phyloP scores from a whole-genome alignment of 176 grass and related monocot genomes.

The Hordeum marinum region DNA sequence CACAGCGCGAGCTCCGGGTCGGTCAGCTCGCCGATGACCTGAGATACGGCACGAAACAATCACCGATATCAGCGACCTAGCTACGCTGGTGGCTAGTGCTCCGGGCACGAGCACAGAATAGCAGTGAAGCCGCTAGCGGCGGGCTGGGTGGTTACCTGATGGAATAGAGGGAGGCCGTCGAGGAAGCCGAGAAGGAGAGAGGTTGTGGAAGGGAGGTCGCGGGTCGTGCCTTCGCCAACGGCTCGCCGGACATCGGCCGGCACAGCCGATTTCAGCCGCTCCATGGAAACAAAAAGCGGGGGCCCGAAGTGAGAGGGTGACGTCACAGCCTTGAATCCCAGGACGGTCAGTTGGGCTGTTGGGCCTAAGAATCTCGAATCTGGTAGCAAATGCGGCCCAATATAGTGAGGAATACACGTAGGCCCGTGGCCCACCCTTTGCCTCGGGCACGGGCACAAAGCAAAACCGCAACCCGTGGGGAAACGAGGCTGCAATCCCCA shows the following conservation, averaged over 20 bases:
- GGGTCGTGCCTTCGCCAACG: conserved; percentile 54
- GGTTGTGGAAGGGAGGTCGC: conserved; percentile 39
- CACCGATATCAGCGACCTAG: conserved; percentile 10
- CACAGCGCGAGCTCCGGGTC: conserved; percentile 69
- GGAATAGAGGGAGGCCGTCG: conserved; percentile 54
- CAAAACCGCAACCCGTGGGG: background rate
- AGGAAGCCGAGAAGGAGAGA: conserved; percentile 57
- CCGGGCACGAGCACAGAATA: background rate
- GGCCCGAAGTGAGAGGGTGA: background rate
- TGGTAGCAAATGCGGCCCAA: background rate
- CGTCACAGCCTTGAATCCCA: conserved; percentile 23
- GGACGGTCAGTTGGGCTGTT: background rate
- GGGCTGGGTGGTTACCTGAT: conserved; percentile 41
- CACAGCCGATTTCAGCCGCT: conserved; percentile 64
- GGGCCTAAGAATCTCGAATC: background rate
- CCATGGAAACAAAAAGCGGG: conserved; percentile 33
- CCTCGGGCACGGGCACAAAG: background rate
- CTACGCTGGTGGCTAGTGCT: background rate
- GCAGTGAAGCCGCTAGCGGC: background rate
- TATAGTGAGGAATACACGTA: background rate
- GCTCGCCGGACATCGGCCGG: conserved; percentile 64
- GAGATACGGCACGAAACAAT: background rate
- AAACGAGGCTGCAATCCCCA: background rate
- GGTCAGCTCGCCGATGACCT: conserved; percentile 64
- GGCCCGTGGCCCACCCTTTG: background rate